A percentile compares a stretch with the other conserved stretches of the same genome.
These are phyloP conservation scores for Triglochin maritima DNA, from an alignment of 106 monocot species.

Conservation along the genomic window DNA sequence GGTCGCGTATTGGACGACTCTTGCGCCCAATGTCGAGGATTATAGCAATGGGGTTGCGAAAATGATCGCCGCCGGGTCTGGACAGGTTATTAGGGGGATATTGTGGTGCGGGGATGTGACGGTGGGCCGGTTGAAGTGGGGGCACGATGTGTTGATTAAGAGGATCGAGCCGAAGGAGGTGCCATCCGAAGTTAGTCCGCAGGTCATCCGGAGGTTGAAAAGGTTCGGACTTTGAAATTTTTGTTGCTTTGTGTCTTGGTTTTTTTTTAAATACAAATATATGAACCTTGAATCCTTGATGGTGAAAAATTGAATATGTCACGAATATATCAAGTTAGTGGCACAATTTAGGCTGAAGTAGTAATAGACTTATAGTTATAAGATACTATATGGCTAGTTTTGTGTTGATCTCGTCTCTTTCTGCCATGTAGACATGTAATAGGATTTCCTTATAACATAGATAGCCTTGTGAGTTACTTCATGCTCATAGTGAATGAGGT, in stretches of 20 bases:
- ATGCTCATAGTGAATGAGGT: too few relatives aligned
- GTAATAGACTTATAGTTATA: too few relatives aligned
- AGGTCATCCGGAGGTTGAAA: constrained; percentile 57
- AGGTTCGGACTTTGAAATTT: constrained; percentile 29
- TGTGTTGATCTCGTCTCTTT: too few relatives aligned
- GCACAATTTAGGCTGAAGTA: too few relatives aligned
- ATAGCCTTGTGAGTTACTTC: too few relatives aligned
- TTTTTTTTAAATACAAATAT: neutral
- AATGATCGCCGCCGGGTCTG: constrained; percentile 69
- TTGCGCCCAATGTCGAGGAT: constrained; percentile 97
- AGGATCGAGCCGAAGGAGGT: constrained; percentile 36
- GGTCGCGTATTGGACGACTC: constrained; percentile 87
- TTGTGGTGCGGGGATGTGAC: constrained; percentile 97
- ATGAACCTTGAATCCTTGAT: neutral
- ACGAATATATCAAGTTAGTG: too few relatives aligned
- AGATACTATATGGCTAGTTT: too few relatives aligned
- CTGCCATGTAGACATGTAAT: too few relatives aligned
- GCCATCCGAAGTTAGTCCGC: constrained; percentile 50
- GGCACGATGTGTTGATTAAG: constrained; percentile 59
- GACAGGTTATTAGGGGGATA: constrained; percentile 63
- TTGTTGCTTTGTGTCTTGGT: neutral
- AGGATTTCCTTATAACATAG: too few relatives aligned
- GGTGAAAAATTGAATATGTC: too few relatives aligned
- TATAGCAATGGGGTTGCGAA: constrained; percentile 50
- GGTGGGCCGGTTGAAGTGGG: constrained; percentile 71